phyloP scores from a whole-genome alignment of 768 basidiomycete species.

The Termitomyces sp. region DNA sequence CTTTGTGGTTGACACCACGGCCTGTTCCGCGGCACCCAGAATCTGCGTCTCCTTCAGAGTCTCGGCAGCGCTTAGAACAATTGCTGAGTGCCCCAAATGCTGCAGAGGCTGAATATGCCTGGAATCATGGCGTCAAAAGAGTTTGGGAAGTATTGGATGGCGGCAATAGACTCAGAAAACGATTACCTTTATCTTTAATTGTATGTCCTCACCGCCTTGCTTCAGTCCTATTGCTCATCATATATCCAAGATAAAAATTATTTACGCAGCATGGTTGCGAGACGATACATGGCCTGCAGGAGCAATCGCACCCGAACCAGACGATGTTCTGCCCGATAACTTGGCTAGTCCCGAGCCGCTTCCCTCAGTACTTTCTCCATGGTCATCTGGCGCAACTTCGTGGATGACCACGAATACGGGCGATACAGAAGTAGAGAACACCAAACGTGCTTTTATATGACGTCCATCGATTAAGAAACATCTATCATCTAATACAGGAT shows the following conservation, averaged over 20 bases:
- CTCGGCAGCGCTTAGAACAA: conserved; percentile 45
- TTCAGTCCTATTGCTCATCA: conserved; percentile 12
- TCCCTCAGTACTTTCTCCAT: conserved; percentile 11
- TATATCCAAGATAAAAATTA: conserved; percentile 55
- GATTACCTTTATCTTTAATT: conserved; percentile 58
- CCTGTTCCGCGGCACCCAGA: not conserved
- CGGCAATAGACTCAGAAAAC: conserved; percentile 54
- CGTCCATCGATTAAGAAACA: not conserved
- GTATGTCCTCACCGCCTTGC: conserved; percentile 35
- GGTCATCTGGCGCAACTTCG: conserved; percentile 21
- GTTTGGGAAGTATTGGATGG: conserved; percentile 60
- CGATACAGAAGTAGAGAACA: conserved; percentile 2
- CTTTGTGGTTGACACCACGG: conserved; percentile 49
- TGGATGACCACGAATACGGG: conserved; percentile 18
- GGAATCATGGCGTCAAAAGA: conserved; percentile 52
- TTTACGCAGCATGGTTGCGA: conserved; percentile 70
- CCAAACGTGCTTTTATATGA: not conserved
- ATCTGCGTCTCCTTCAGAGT: conserved; percentile 23
- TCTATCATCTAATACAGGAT: conserved; percentile 4
- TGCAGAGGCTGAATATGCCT: conserved; percentile 44
- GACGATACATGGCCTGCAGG: conserved; percentile 75
- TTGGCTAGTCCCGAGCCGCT: conserved; percentile 8
- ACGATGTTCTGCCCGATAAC: conserved; percentile 37
- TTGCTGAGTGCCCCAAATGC: conserved; percentile 43
- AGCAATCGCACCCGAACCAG: conserved; percentile 54